phyloP scores from a whole-genome alignment of 768 basidiomycete species.

The Tylopilus cervinicoccineus region DNA sequence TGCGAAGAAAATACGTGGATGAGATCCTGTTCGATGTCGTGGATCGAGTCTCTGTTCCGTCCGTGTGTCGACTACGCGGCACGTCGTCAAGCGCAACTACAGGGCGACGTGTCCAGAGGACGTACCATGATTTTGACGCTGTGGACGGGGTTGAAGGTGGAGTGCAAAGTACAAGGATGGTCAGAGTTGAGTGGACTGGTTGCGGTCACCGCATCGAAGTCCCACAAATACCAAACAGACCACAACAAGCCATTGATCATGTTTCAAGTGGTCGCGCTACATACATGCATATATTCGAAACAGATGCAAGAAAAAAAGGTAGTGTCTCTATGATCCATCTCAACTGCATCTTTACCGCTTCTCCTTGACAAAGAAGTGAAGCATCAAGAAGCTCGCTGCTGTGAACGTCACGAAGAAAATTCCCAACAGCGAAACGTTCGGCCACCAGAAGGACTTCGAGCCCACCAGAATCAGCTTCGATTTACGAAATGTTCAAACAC shows the following conservation, averaged over 20 bases:
- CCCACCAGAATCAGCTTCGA: constrained; percentile 4
- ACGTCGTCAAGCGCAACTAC: constrained; percentile 1
- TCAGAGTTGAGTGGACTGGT: constrained; percentile 1
- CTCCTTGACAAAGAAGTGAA: constrained; percentile 91
- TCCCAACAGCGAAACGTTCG: constrained; percentile 80
- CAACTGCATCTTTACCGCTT: constrained; percentile 26
- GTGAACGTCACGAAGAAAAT: constrained; percentile 87
- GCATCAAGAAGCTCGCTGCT: constrained; percentile 65
- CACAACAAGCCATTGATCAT: constrained; percentile 7
- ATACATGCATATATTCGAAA: neutral
- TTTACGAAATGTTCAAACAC: neutral
- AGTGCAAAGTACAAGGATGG: constrained; percentile 7
- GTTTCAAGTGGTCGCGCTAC: no score
- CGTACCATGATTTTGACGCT: constrained; percentile 23
- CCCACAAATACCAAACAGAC: constrained; percentile 22
- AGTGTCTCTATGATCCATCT: constrained; percentile 1
- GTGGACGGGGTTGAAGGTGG: constrained; percentile 1
- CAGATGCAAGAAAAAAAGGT: neutral
- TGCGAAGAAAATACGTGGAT: constrained; percentile 65
- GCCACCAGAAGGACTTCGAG: constrained; percentile 96
- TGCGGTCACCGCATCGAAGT: neutral
- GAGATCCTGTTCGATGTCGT: constrained; percentile 67
- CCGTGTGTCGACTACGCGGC: constrained; percentile 37
- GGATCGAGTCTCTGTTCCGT: constrained; percentile 66
- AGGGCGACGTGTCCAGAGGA: constrained; percentile 8